Conservation (phyloP, 2,329 filamentous ascomycete genomes). For the Penicillium sp. region DNA sequence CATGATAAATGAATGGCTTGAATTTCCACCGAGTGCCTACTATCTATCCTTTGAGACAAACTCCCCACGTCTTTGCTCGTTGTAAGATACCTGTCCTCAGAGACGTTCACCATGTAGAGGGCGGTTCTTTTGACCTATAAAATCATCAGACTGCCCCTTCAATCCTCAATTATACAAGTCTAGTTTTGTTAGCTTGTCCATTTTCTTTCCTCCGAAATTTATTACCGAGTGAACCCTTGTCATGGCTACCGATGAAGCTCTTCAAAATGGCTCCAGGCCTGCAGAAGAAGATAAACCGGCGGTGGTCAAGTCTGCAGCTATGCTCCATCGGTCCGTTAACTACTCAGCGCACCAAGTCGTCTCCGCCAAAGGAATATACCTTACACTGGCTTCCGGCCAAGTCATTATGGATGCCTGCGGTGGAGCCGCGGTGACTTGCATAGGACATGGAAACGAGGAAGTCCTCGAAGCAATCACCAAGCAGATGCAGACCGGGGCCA, state of each 20-base stretch:
- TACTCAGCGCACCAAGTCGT: background rate
- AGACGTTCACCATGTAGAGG: no score
- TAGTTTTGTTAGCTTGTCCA: no score
- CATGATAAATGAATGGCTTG: no score
- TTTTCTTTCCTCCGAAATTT: no score
- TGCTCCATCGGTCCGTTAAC: background rate
- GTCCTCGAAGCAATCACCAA: conserved; percentile 56
- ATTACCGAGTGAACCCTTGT: no score
- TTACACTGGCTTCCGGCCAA: conserved; percentile 45
- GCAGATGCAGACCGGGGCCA: conserved; percentile 44
- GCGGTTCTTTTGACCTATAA: no score
- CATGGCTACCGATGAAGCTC: background rate
- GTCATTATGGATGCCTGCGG: conserved; percentile 65
- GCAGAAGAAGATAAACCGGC: background rate
- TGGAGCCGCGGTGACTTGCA: conserved; percentile 67
- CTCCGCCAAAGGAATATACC: background rate
- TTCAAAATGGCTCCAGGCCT: background rate
- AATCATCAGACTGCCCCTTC: no score
- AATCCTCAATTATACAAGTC: no score
- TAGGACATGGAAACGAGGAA: conserved; percentile 62
- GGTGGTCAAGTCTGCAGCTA: background rate
- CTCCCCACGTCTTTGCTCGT: background rate
- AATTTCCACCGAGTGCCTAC: no score
- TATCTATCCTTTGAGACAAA: background rate
- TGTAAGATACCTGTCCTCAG: no score